Percentiles rank a stretch among this genome's conserved stretches.
phyloP scores from a whole-genome alignment of 495 filamentous ascomycete species.

The Bacidia gigantensis region DNA sequence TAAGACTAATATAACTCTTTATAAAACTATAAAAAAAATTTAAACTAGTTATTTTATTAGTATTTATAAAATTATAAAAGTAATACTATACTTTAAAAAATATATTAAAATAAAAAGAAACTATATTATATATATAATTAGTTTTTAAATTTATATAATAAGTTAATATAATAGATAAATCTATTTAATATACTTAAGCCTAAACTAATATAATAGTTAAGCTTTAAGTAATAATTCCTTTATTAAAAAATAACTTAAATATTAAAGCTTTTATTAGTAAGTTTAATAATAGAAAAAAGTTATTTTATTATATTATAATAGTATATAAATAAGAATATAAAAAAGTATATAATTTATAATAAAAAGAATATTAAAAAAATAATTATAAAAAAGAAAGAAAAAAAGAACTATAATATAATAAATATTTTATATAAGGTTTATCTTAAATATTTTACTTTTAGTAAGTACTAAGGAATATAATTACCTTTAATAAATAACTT shows the following conservation, averaged over 20 bases:
- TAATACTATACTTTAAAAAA: background rate
- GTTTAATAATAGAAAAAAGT: background rate
- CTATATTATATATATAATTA: background rate
- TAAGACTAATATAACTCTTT: background rate
- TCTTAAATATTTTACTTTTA: background rate
- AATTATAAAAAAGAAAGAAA: background rate
- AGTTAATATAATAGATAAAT: background rate
- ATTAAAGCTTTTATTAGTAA: background rate
- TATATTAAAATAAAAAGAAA: background rate
- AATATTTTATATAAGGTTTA: background rate
- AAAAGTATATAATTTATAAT: background rate
- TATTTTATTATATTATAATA: background rate
- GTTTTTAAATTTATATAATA: background rate
- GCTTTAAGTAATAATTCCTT: background rate
- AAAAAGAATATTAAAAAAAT: background rate
- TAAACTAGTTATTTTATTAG: constrained; percentile 6
- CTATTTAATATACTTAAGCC: background rate
- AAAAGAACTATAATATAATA: background rate
- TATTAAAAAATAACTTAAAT: background rate
- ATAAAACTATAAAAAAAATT: background rate
- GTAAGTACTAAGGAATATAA: background rate
- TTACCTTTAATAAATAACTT: background rate
- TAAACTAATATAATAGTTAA: background rate
- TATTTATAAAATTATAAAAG: background rate
- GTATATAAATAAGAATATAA: background rate